These are phyloP conservation scores for Polytolypa hystricis DNA, from an alignment of 2,329 filamentous ascomycete species.

Conservation along the genomic window DNA sequence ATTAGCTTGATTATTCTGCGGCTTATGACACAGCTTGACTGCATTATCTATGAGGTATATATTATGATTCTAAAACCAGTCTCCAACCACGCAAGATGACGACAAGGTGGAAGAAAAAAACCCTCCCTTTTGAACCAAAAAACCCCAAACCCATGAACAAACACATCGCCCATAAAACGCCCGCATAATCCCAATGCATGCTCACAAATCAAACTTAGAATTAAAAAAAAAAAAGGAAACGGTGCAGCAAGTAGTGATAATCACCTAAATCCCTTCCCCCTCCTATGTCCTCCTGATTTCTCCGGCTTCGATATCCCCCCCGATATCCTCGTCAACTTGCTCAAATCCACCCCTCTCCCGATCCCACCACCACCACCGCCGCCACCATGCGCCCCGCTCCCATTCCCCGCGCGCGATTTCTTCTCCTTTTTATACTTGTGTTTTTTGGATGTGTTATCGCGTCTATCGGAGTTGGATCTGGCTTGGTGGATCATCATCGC, in stretches of 20 bases:
- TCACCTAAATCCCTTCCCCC: conserved; percentile 10
- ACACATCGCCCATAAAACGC: neutral
- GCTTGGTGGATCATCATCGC: neutral
- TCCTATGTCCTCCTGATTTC: conserved; percentile 6
- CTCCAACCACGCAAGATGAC: too few species aligned
- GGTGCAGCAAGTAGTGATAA: neutral
- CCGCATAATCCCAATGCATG: too few species aligned
- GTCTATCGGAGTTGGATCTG: neutral
- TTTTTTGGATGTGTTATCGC: neutral
- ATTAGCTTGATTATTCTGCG: too few species aligned
- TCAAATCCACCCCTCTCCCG: conserved; percentile 2
- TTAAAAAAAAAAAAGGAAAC: conserved; percentile 2
- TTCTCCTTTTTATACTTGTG: conserved; percentile 1
- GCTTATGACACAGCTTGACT: too few species aligned
- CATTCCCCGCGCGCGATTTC: neutral
- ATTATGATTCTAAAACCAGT: too few species aligned
- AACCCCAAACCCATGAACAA: neutral
- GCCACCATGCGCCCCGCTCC: neutral
- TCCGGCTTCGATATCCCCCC: conserved; percentile 3
- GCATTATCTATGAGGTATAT: too few species aligned
- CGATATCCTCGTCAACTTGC: conserved; percentile 6
- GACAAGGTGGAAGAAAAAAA: too few species aligned
- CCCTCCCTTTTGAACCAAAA: too few species aligned
- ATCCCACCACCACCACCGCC: neutral
- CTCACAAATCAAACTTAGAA: too few species aligned